Evolutionary conservation across 2,329 filamentous ascomycete genomes (phyloP).

Genomic region (Claviceps paspali): DNA sequence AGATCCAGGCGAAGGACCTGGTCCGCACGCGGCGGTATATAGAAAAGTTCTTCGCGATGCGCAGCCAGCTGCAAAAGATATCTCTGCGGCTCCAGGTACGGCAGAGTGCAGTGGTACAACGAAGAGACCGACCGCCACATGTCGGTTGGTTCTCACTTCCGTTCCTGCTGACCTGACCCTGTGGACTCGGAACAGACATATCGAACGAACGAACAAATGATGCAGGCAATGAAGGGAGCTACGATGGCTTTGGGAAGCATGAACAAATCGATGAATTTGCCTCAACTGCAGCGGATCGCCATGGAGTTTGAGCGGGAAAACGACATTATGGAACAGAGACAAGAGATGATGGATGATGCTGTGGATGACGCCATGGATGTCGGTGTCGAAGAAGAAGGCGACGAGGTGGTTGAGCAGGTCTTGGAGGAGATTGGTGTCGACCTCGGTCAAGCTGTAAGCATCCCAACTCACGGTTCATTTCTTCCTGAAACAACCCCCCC

Average conservation of each 20-base stretch:
- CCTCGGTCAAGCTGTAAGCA: conserved; percentile 67
- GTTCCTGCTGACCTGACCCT: conserved; percentile 7
- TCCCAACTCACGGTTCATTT: background rate
- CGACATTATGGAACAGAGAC: conserved; percentile 96
- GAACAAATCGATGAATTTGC: conserved; percentile 96
- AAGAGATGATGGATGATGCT: conserved; percentile 99
- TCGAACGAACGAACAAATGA: conserved; percentile 98
- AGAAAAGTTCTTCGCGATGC: conserved; percentile 97
- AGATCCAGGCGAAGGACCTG: conserved; percentile 95
- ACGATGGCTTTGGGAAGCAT: conserved; percentile 87
- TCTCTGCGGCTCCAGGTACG: conserved; percentile 80
- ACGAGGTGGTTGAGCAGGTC: conserved; percentile 93
- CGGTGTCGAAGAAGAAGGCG: conserved; percentile 81
- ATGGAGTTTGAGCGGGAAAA: conserved; percentile 99
- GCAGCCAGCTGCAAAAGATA: conserved; percentile 91
- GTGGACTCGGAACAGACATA: conserved; percentile 50
- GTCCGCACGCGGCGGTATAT: conserved; percentile 88
- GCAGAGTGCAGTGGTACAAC: background rate
- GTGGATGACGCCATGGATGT: conserved; percentile 94
- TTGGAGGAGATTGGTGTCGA: conserved; percentile 95
- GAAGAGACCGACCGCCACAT: background rate
- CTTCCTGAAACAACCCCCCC: background rate
- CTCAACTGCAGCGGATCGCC: conserved; percentile 84
- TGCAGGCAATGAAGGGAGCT: conserved; percentile 98
- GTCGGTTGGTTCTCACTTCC: background rate